Percentiles rank a stretch among this genome's conserved stretches.
These are phyloP conservation scores for Suillus subaureus DNA, from an alignment of 768 basidiomycete species.

Conservation along the genomic window DNA sequence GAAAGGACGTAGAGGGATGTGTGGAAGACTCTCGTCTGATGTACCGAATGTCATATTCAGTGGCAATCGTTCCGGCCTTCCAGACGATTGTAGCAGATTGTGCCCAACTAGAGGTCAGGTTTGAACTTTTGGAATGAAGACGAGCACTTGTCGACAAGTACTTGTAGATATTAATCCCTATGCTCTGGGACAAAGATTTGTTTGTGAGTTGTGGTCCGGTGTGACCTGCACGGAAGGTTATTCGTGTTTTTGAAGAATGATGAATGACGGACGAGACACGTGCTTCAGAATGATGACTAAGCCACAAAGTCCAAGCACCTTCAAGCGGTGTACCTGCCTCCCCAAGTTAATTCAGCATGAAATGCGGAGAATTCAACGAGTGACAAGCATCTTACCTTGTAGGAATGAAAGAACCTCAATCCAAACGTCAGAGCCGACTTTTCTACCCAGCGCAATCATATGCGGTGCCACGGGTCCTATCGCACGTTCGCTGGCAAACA, in stretches of 20 bases:
- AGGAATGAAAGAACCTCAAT: constrained; percentile 15
- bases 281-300: constrained; percentile 38
- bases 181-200: neutral
- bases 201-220: neutral
- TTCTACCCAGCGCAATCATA: constrained; percentile 28
- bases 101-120: neutral
- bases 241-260: constrained; percentile 29
- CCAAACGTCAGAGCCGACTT: constrained; percentile 22
- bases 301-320: constrained; percentile 13
- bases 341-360: neutral
- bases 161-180: neutral
- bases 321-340: neutral
- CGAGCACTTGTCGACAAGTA: neutral
- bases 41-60: constrained; percentile 44
- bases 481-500: constrained; percentile 35
- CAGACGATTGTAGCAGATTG: constrained; percentile 18
- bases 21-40: constrained; percentile 67
- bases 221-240: neutral
- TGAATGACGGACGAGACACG: constrained; percentile 36
- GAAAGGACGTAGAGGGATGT: constrained; percentile 93
- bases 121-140: neutral
- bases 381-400: constrained; percentile 6
- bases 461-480: constrained; percentile 37
- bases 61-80: constrained; percentile 37
- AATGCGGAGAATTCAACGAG: constrained; percentile 11